These are phyloP conservation scores for Monosporascus sp. DNA, from an alignment of 2,329 filamentous ascomycete species.

Conservation along the genomic window DNA sequence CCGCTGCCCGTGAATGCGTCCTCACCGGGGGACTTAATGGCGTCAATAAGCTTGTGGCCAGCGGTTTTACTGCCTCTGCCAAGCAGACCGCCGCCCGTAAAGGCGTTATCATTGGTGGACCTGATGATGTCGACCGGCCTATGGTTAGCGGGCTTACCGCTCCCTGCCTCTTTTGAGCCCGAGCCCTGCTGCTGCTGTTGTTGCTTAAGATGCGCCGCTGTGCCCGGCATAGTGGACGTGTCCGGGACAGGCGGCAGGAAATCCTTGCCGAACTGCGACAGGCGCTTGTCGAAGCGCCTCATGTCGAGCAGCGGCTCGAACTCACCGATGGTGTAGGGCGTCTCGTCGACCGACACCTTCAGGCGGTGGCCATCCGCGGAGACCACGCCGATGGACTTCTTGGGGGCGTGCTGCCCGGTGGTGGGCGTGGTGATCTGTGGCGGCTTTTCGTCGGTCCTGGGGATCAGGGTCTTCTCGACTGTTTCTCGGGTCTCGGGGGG, in stretches of 20 bases:
- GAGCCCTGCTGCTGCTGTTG: neutral
- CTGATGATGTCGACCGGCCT: neutral
- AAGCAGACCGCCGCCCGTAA: slow-evolving; percentile 48
- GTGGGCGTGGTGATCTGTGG: slow-evolving; percentile 25
- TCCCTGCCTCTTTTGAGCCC: slow-evolving; percentile 7
- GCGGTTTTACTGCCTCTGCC: slow-evolving; percentile 26
- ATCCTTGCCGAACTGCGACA: slow-evolving; percentile 46
- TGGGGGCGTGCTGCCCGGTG: slow-evolving; percentile 18
- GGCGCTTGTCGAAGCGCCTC: slow-evolving; percentile 49
- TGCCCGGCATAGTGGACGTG: slow-evolving; percentile 17
- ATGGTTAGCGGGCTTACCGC: slow-evolving; percentile 8
- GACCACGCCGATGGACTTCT: slow-evolving; percentile 26
- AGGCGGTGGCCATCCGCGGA: slow-evolving; percentile 30
- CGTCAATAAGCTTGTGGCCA: slow-evolving; percentile 22
- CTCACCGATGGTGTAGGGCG: slow-evolving; percentile 58
- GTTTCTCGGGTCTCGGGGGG: slow-evolving; percentile 30
- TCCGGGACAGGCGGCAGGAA: slow-evolving; percentile 25
- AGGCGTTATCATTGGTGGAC: slow-evolving; percentile 18
- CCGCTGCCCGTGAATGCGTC: slow-evolving; percentile 46
- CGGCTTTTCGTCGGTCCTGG: slow-evolving; percentile 21
- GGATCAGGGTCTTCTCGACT: slow-evolving; percentile 23
- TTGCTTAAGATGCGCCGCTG: slow-evolving; percentile 20
- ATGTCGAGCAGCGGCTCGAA: slow-evolving; percentile 65
- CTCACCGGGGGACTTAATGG: slow-evolving; percentile 23
- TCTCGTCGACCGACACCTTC: slow-evolving; percentile 41